Evolutionary conservation across 2,329 filamentous ascomycete species (phyloP).

Genomic region (Fonsecaea nubica): DNA sequence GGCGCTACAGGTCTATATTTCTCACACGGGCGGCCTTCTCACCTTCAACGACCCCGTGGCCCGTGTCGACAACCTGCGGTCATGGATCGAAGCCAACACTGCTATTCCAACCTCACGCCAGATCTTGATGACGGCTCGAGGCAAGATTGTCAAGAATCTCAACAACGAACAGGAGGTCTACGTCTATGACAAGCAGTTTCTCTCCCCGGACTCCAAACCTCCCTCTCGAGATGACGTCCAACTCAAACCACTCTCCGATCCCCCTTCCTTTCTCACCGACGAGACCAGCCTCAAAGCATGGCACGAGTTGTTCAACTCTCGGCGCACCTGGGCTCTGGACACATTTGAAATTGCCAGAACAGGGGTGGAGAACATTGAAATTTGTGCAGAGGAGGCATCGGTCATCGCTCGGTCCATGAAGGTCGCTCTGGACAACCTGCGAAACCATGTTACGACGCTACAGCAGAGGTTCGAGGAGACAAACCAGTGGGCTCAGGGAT

Average conservation of each 20-base stretch:
- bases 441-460: conserved; percentile 54
- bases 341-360: conserved; percentile 71
- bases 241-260: conserved; percentile 64
- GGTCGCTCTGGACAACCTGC: conserved; percentile 79
- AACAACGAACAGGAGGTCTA: conserved; percentile 78
- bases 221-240: conserved; percentile 56
- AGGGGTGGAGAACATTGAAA: conserved; percentile 66
- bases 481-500: conserved; percentile 53
- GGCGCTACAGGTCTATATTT: conserved; percentile 88
- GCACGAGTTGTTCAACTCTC: conserved; percentile 82
- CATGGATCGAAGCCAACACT: conserved; percentile 77
- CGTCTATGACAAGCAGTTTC: conserved; percentile 84
- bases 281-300: conserved; percentile 84
- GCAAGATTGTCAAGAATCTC: conserved; percentile 80
- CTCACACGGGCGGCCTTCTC: conserved; percentile 88
- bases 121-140: conserved; percentile 83
- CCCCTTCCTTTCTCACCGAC: conserved; percentile 82
- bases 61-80: conserved; percentile 77
- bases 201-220: conserved; percentile 59
- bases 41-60: conserved; percentile 27
- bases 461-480: conserved; percentile 55
- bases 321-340: conserved; percentile 77
- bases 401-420: conserved; percentile 80
- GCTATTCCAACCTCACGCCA: conserved; percentile 78
- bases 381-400: conserved; percentile 65